Conservation (phyloP, 306 rosid species). For the Vigna nakashimae region DNA sequence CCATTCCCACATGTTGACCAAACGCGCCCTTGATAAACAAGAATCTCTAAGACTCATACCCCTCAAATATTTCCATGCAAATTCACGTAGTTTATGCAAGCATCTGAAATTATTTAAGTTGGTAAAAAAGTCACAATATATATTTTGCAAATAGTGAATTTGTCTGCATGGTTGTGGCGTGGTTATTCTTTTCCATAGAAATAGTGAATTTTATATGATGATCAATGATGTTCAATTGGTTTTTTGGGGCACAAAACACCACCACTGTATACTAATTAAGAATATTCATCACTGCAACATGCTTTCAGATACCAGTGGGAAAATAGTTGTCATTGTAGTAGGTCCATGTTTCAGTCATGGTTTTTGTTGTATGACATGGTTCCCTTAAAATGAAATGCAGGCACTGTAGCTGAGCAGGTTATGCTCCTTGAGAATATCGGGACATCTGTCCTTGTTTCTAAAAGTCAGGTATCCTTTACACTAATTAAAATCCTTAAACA, state of each 20-base stretch:
- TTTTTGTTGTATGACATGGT: constrained; percentile 30
- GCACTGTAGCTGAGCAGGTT: constrained; percentile 91
- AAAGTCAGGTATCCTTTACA: constrained; percentile 70
- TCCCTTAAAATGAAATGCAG: constrained; percentile 54
- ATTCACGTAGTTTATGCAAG: background rate
- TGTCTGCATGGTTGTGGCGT: constrained; percentile 1
- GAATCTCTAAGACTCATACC: background rate
- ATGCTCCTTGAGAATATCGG: constrained; percentile 98
- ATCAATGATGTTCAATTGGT: constrained; percentile 8
- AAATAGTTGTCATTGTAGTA: background rate
- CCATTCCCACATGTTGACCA: constrained; percentile 1
- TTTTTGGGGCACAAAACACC: constrained; percentile 5
- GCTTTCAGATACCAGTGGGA: constrained; percentile 16
- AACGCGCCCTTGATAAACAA: background rate
- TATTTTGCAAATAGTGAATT: constrained; percentile 4
- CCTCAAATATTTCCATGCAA: background rate
- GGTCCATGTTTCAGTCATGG: background rate
- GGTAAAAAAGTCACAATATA: background rate
- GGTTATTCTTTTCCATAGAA: constrained; percentile 6
- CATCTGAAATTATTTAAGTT: constrained; percentile 2
- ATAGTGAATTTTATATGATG: background rate
- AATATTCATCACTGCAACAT: constrained; percentile 11
- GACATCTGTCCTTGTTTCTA: constrained; percentile 93
- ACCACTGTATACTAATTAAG: background rate
- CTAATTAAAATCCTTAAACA: background rate